A percentile compares a stretch with the other conserved stretches of the same genome.
phyloP scores from a whole-genome alignment of 331 rosid genomes.

The Acacia concinna region DNA sequence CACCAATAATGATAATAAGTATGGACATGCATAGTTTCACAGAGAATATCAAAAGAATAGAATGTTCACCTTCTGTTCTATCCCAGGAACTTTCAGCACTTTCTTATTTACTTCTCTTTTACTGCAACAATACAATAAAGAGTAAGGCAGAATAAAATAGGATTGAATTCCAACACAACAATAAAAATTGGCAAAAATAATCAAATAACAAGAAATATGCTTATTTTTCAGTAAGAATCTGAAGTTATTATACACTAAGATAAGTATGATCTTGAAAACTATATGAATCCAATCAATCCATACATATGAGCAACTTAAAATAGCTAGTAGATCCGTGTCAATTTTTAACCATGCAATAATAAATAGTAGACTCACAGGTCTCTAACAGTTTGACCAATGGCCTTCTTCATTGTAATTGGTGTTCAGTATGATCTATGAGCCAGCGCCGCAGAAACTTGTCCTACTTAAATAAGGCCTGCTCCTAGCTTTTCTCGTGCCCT shows the following conservation, averaged over 20 bases:
- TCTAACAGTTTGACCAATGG: slow-evolving; percentile 86
- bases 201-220: background rate
- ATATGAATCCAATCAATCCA: slow-evolving; percentile 1
- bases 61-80: slow-evolving; percentile 79
- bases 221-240: background rate
- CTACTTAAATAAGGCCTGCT: slow-evolving; percentile 13
- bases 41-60: slow-evolving; percentile 1
- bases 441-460: slow-evolving; percentile 29
- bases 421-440: slow-evolving; percentile 20
- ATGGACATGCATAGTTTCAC: slow-evolving; percentile 18
- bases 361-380: slow-evolving; percentile 65
- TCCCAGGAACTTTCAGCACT: slow-evolving; percentile 87
- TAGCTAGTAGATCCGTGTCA: slow-evolving; percentile 6
- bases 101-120: slow-evolving; percentile 94
- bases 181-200: background rate
- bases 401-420: slow-evolving; percentile 73
- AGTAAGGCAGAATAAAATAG: slow-evolving; percentile 17
- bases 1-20: slow-evolving; percentile 1
- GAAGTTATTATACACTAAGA: background rate
- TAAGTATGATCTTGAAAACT: background rate
- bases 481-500: background rate
- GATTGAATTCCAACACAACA: slow-evolving; percentile 21
- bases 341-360: background rate
- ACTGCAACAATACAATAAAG: slow-evolving; percentile 46
- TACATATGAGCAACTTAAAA: background rate